Conservation (phyloP, 2,329 filamentous ascomycete species). For the Penicillium thymicola region DNA sequence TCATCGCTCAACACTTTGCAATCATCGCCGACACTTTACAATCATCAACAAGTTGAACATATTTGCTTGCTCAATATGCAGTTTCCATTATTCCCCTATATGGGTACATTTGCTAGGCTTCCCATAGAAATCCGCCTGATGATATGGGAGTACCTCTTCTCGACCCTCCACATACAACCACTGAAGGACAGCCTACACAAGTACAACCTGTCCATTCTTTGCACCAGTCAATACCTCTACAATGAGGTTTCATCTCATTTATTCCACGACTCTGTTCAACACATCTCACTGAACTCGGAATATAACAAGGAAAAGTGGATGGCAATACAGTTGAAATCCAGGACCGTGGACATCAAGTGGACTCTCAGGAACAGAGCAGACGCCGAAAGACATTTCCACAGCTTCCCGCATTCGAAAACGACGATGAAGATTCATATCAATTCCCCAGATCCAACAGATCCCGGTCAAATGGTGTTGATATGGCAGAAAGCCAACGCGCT, state of each 20-base stretch:
- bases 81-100: not conserved
- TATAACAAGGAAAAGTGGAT: not conserved
- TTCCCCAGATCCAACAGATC: not conserved
- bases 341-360: not conserved
- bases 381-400: not conserved
- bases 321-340: not conserved
- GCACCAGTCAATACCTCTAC: not conserved
- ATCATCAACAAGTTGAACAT: not conserved
- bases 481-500: not conserved
- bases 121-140: slow-evolving; percentile 3
- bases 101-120: not conserved
- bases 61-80: not conserved
- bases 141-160: slow-evolving; percentile 2
- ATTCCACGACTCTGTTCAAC: not conserved
- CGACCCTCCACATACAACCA: not conserved
- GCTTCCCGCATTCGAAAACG: not conserved
- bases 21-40: not conserved
- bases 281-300: not conserved
- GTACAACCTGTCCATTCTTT: not conserved
- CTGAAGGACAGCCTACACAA: not conserved
- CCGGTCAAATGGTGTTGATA: not conserved
- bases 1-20: not conserved
- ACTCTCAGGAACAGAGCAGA: not conserved
- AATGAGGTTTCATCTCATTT: slow-evolving; percentile 5
- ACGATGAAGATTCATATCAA: not conserved